Conservation (phyloP, 2,329 filamentous ascomycete genomes). For the Thielaviopsis ethacetica region DNA sequence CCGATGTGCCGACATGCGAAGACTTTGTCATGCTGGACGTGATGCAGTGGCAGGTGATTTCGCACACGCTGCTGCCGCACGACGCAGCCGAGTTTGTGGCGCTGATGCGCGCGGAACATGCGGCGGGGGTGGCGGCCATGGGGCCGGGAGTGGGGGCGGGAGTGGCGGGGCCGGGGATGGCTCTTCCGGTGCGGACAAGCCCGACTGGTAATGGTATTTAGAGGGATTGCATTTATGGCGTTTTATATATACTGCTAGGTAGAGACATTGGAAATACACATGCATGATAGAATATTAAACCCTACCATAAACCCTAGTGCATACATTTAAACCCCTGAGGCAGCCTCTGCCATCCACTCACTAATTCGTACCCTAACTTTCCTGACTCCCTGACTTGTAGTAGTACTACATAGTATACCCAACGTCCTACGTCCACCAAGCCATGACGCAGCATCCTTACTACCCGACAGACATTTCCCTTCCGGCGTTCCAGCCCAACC, state of each 20-base stretch:
- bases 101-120: slow-evolving; percentile 9
- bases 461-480: slow-evolving; percentile 50
- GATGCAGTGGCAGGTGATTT: slow-evolving; percentile 9
- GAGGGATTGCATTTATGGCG: not conserved
- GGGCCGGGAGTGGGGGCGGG: not conserved
- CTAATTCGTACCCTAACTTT: no score
- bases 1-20: not conserved
- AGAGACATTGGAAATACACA: not conserved
- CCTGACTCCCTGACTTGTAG: no score
- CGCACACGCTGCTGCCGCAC: slow-evolving; percentile 6
- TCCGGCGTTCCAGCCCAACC: slow-evolving; percentile 48
- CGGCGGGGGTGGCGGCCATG: not conserved
- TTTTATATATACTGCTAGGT: not conserved
- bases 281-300: not conserved
- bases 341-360: no score
- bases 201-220: not conserved
- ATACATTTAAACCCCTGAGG: no score
- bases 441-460: slow-evolving; percentile 41
- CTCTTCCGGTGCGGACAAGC: not conserved
- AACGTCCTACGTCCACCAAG: not conserved
- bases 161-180: not conserved
- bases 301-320: not conserved
- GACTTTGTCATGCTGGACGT: slow-evolving; percentile 8
- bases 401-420: no score
- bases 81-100: slow-evolving; percentile 4